Base-by-base conservation (phyloP, 2,329 filamentous ascomycete genomes). In the Byssoonygena ceratinophila region DNA sequence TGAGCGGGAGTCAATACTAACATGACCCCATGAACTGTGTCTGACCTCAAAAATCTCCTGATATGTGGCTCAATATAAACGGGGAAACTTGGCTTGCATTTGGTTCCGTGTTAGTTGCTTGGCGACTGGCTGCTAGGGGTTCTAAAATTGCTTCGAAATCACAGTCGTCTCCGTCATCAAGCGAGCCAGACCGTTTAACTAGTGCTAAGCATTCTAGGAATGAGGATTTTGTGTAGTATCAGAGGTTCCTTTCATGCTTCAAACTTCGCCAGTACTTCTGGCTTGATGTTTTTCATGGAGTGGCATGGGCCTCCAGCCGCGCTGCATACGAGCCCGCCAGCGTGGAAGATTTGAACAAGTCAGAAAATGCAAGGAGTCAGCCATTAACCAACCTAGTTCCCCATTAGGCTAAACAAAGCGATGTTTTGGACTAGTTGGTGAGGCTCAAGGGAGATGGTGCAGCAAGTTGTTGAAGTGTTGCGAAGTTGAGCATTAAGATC, bases 241-340 rank as follows among this genome's bases (percentile, higher is more conserved):
- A n/a, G n/a, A n/a, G n/a, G n/a, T n/a, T n/a, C n/a, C n/a, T n/a
- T 36, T 34, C 18, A 8, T 20, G 44, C 29, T 12, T 34, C 44
- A 34, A 18, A 34, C 7, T 14, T 46, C 32, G 23, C 9, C 44
- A 18, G 20, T 4, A 20, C 18, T 18, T 37, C 20, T 12, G 11
- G 3, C 16, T 14, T 37, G 31, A 14, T 36, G 32, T 8, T 20
- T n/a, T 37, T 16, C 9, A 25, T 23, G 45, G 4, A 9, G 27
- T 47, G 45, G 37, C 45, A 36, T 47, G 45, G 45, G 31, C 37
- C 45, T 37, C 43, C 43, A 46, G 22, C 27, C 41, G 18, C 4
- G 44, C 2, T 7, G 29, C 31, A 44, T 12, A 29, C 23, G 16
- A 22, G 14, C 9, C 29, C 29, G 36, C 44, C 44, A 34, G 11